phyloP scores from a whole-genome alignment of 345 rosid genomes.

The Viola odorata region DNA sequence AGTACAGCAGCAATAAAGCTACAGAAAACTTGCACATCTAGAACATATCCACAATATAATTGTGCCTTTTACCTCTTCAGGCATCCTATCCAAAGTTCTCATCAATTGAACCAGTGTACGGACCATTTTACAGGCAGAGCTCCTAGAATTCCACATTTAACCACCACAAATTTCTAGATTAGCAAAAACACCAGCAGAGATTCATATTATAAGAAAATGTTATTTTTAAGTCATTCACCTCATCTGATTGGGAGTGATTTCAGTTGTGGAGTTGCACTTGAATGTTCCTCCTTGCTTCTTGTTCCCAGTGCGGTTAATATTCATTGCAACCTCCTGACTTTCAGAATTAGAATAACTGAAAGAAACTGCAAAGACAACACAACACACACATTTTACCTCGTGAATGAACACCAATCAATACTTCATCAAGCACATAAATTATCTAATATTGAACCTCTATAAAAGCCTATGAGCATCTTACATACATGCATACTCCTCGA shows the following conservation, averaged over 20 bases:
- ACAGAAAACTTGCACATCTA: neutral
- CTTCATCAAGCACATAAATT: too few species aligned
- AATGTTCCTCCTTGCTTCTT: conserved; percentile 68
- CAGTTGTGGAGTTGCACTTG: conserved; percentile 57
- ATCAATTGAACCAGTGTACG: conserved; percentile 87
- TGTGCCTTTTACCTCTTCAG: conserved; percentile 57
- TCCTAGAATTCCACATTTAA: conserved; percentile 41
- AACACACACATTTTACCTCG: too few species aligned
- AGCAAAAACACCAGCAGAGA: neutral
- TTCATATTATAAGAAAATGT: neutral
- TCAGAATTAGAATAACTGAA: conserved; percentile 77
- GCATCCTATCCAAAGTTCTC: conserved; percentile 97
- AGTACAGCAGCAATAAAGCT: neutral
- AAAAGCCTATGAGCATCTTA: neutral
- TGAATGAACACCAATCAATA: too few species aligned
- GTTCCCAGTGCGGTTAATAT: conserved; percentile 71
- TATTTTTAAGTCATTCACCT: conserved; percentile 36
- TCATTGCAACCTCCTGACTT: conserved; percentile 79
- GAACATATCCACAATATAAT: neutral
- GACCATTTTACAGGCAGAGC: conserved; percentile 94
- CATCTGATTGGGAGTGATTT: conserved; percentile 90
- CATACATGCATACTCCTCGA: conserved; percentile 88
- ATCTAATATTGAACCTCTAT: too few species aligned
- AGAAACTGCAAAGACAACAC: conserved; percentile 55
- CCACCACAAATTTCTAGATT: neutral